Percentiles rank a stretch among this genome's conserved stretches.
These are phyloP conservation scores for Stephanodiscus triporus DNA, from an alignment of 108 stramenopile species.

Conservation along the genomic window DNA sequence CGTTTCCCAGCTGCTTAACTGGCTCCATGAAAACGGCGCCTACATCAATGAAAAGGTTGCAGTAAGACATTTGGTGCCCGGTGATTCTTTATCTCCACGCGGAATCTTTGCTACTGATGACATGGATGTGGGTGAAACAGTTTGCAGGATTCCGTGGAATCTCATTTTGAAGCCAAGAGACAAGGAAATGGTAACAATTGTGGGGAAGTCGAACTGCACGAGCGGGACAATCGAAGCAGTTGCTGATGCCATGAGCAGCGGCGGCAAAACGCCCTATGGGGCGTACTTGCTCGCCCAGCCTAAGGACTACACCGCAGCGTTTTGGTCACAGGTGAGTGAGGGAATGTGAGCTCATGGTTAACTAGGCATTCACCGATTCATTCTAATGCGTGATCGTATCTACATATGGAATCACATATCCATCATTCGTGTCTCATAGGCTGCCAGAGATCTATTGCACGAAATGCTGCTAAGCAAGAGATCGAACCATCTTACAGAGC, in stretches of 20 bases:
- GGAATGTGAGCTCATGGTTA: background rate
- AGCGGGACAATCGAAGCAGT: slow-evolving; percentile 39
- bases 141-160: slow-evolving; percentile 49
- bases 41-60: slow-evolving; percentile 40
- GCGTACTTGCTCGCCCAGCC: slow-evolving; percentile 49
- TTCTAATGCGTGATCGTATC: background rate
- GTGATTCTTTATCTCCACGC: slow-evolving; percentile 25
- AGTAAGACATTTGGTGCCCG: slow-evolving; percentile 9
- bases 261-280: slow-evolving; percentile 56
- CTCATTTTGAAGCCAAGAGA: slow-evolving; percentile 29
- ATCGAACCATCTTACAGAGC: background rate
- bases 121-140: slow-evolving; percentile 44
- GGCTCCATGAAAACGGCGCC: slow-evolving; percentile 34
- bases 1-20: slow-evolving; percentile 22
- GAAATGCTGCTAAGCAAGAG: slow-evolving; percentile 27
- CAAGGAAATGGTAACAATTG: background rate
- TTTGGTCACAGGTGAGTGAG: slow-evolving; percentile 50
- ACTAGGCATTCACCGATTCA: background rate
- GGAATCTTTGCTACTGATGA: slow-evolving; percentile 54
- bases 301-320: slow-evolving; percentile 21
- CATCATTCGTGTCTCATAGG: background rate
- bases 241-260: slow-evolving; percentile 31
- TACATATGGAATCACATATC: too few species aligned
- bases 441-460: slow-evolving; percentile 43
- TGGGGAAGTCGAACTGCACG: slow-evolving; percentile 21